Evolutionary conservation across 371 early-diverging fungal genomes (phyloP).

Genomic region (Capniomyces stellatus): DNA sequence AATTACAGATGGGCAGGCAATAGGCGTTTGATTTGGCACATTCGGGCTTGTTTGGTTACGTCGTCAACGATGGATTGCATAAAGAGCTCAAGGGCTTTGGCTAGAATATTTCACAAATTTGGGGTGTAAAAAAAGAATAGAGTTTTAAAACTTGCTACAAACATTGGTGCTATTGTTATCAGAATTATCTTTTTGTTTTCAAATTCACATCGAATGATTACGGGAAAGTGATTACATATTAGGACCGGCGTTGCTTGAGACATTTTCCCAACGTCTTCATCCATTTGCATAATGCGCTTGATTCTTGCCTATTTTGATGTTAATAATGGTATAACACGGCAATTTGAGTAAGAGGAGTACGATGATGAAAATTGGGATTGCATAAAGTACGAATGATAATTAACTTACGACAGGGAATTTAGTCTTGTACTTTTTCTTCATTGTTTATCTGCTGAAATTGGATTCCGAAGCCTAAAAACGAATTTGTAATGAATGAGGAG

Average conservation of each 20-base stretch:
- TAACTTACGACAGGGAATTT: conserved; percentile 68
- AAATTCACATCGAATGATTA: too few relatives aligned
- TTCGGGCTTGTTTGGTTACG: conserved; percentile 62
- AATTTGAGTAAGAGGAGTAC: background rate
- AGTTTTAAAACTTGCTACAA: background rate
- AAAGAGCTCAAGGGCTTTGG: conserved; percentile 85
- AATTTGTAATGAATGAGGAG: too few relatives aligned
- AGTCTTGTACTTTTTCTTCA: conserved; percentile 79
- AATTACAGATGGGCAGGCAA: conserved; percentile 68
- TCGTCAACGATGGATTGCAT: conserved; percentile 80
- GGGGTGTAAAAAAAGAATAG: background rate
- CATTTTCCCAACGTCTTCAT: conserved; percentile 99
- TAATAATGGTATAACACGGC: background rate
- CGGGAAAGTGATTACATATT: conserved; percentile 79
- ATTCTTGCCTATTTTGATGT: conserved; percentile 84
- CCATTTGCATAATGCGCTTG: conserved; percentile 99
- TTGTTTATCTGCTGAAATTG: too few relatives aligned
- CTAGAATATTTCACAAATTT: too few relatives aligned
- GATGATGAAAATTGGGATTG: background rate
- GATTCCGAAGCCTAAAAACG: too few relatives aligned
- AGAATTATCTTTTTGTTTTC: too few relatives aligned
- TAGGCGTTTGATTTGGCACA: conserved; percentile 61
- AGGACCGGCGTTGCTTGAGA: conserved; percentile 94
- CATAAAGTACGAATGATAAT: background rate
- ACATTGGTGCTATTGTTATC: too few relatives aligned